Percentiles rank a stretch among this genome's conserved stretches.
Conservation (phyloP, 1,284 basidiomycete species). For the Filobasidium uniguttulatum region DNA sequence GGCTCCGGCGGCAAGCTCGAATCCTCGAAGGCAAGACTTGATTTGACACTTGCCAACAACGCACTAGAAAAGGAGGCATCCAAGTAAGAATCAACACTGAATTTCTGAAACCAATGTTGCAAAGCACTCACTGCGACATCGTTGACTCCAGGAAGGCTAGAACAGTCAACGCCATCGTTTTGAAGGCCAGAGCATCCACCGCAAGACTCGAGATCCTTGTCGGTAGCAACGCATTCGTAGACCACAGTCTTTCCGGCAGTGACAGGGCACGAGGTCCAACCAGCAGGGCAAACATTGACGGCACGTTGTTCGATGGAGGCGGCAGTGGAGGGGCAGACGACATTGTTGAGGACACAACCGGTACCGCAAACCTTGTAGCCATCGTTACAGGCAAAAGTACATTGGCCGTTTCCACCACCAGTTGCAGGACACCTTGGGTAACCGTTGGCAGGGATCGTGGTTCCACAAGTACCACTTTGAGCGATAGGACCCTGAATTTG, state of each 20-base stretch:
- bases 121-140: neutral
- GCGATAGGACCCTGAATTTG: no score
- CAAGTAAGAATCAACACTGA: neutral
- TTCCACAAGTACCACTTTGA: neutral
- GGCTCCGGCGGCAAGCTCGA: neutral
- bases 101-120: neutral
- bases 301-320: neutral
- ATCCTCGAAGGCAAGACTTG: neutral
- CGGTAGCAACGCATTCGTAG: slow-evolving; percentile 37
- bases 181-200: slow-evolving; percentile 46
- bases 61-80: slow-evolving; percentile 51
- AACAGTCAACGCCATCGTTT: neutral
- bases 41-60: slow-evolving; percentile 21
- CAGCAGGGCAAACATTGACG: neutral
- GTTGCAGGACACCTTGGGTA: neutral
- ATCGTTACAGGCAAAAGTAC: neutral
- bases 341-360: neutral
- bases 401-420: neutral
- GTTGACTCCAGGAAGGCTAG: neutral
- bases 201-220: slow-evolving; percentile 42
- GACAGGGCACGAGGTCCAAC: neutral
- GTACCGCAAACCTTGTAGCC: neutral
- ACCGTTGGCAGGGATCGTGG: neutral
- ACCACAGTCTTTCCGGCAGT: neutral
- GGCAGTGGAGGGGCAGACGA: neutral